Conservation (phyloP, 495 filamentous ascomycete genomes). For the Neurospora sp. region DNA sequence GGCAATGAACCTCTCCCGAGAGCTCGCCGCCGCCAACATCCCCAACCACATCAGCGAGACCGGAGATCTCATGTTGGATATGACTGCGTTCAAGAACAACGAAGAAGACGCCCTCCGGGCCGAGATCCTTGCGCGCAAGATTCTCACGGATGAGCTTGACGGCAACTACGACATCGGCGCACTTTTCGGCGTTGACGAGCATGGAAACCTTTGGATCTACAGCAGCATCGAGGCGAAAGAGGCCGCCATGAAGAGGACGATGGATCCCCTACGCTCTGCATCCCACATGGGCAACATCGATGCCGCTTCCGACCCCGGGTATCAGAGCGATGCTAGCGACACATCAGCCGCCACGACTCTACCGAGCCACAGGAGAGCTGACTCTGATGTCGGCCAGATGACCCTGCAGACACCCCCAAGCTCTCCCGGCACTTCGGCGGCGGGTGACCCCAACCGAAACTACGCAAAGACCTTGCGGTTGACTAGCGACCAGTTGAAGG, state of each 20-base stretch:
- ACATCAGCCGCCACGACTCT: constrained; percentile 26
- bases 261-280: constrained; percentile 32
- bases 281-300: constrained; percentile 49
- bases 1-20: constrained; percentile 76
- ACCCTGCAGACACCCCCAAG: constrained; percentile 66
- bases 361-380: constrained; percentile 38
- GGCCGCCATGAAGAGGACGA: constrained; percentile 41
- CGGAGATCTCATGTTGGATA: constrained; percentile 96
- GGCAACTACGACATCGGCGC: constrained; percentile 94
- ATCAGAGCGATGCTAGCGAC: constrained; percentile 66
- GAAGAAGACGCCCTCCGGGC: constrained; percentile 86
- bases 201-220: constrained; percentile 97
- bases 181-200: constrained; percentile 86
- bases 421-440: constrained; percentile 51
- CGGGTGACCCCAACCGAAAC: constrained; percentile 62
- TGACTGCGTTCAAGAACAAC: constrained; percentile 90
- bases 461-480: constrained; percentile 97
- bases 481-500: constrained; percentile 91
- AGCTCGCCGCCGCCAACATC: constrained; percentile 82
- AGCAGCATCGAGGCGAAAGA: constrained; percentile 95
- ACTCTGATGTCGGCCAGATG: constrained; percentile 59
- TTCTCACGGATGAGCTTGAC: constrained; percentile 88
- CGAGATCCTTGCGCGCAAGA: constrained; percentile 87
- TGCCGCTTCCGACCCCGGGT: constrained; percentile 83
- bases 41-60: constrained; percentile 81